phyloP scores from a whole-genome alignment of 768 basidiomycete species.

The Mycena venus region DNA sequence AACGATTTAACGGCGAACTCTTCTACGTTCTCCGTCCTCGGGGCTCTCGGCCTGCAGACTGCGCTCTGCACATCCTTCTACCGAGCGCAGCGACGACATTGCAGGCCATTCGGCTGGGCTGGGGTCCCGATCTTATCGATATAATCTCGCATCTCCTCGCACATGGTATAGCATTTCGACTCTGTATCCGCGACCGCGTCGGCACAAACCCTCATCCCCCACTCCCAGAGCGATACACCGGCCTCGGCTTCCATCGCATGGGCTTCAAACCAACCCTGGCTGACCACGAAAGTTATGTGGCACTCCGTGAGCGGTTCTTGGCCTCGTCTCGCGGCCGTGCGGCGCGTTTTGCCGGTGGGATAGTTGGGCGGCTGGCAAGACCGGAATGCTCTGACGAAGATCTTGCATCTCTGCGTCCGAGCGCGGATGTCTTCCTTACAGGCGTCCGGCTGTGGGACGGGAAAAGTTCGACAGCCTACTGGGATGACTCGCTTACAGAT shows the following conservation, averaged over 20 bases:
- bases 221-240: background rate
- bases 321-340: background rate
- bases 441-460: constrained; percentile 2
- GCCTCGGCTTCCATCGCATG: background rate
- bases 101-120: background rate
- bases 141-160: background rate
- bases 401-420: background rate
- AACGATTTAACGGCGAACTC: background rate
- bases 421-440: background rate
- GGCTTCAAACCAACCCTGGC: background rate
- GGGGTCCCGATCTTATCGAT: constrained; percentile 1
- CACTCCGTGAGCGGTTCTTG: background rate
- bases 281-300: background rate
- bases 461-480: background rate
- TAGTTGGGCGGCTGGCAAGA: constrained; percentile 10
- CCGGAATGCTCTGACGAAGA: background rate
- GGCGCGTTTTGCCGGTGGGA: constrained; percentile 11
- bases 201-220: background rate
- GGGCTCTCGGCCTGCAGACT: background rate
- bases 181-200: background rate
- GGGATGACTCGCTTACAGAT: constrained; percentile 9
- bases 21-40: background rate
- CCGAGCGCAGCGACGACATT: constrained; percentile 5
- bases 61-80: background rate
- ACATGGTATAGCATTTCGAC: background rate